These are phyloP conservation scores for Linum usitatissimum DNA, from an alignment of 345 rosid genomes.

Conservation along the genomic window DNA sequence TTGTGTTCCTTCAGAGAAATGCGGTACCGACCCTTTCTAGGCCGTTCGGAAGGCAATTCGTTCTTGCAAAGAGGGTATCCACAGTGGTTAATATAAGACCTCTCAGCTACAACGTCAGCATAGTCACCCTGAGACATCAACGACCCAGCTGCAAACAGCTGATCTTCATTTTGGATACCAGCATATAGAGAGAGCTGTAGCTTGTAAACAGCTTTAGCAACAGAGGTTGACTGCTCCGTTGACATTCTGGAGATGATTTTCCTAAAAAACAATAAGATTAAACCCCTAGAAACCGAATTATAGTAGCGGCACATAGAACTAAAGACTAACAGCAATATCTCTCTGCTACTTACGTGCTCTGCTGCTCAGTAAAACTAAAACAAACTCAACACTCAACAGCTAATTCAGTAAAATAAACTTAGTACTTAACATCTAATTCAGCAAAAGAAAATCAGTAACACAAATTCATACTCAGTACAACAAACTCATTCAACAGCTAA, in stretches of 20 bases:
- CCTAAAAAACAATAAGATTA: no score
- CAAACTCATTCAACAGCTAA: no score
- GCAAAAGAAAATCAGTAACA: no score
- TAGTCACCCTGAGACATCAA: constrained; percentile 57
- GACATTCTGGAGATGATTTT: background rate
- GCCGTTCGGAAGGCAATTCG: constrained; percentile 35
- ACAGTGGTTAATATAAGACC: constrained; percentile 46
- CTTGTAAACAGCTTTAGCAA: constrained; percentile 39
- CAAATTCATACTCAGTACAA: no score
- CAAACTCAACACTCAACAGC: no score
- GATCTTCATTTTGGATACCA: constrained; percentile 40
- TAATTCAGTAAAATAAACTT: no score
- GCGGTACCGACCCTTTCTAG: constrained; percentile 49
- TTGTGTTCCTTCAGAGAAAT: constrained; percentile 62
- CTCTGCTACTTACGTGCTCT: no score
- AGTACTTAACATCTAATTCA: no score
- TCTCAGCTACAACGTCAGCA: constrained; percentile 61
- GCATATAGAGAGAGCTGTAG: constrained; percentile 59
- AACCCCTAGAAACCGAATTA: no score
- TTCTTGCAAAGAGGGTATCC: constrained; percentile 63
- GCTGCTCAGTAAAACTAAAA: no score
- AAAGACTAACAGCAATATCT: no score
- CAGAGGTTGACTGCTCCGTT: constrained; percentile 20
- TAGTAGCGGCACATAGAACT: no score
- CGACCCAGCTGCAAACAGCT: constrained; percentile 48